Evolutionary conservation across 371 early-diverging fungal species (phyloP).

Genomic region (Coemansia sp.): DNA sequence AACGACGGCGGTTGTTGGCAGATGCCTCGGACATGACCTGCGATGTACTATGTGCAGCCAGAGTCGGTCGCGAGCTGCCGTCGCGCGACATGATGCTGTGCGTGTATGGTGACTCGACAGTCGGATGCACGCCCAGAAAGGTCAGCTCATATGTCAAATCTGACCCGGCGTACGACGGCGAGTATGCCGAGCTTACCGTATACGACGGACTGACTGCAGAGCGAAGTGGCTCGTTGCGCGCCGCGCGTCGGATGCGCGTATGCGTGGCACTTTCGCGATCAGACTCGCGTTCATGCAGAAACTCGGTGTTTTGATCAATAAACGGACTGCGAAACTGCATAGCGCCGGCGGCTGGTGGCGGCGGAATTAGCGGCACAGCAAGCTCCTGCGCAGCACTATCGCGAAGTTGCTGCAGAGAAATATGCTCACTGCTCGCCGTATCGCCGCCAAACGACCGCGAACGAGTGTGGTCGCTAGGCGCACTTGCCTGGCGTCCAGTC

Average conservation of each 20-base stretch:
- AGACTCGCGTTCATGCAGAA: conserved; percentile 16
- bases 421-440: conserved; percentile 17
- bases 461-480: conserved; percentile 11
- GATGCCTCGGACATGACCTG: conserved; percentile 3
- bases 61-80: conserved; percentile 11
- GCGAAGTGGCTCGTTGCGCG: conserved; percentile 30
- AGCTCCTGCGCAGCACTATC: conserved; percentile 3
- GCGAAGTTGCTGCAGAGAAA: conserved; percentile 16
- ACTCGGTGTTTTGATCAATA: conserved; percentile 12
- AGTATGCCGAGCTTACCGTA: conserved; percentile 42
- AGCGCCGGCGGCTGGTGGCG: conserved; percentile 25
- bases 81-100: conserved; percentile 25
- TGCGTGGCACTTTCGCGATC: conserved; percentile 41
- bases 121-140: conserved; percentile 40
- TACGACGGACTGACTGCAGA: conserved; percentile 34
- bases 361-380: conserved; percentile 29
- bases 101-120: conserved; percentile 34
- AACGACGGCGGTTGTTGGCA: conserved; percentile 9
- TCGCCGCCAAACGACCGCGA: conserved; percentile 44
- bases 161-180: conserved; percentile 46
- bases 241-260: conserved; percentile 39
- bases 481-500: neutral
- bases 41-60: neutral
- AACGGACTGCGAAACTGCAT: conserved; percentile 39
- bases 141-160: conserved; percentile 46